Conservation (phyloP, 129 eudicot genomes). For the Arctium minus region DNA sequence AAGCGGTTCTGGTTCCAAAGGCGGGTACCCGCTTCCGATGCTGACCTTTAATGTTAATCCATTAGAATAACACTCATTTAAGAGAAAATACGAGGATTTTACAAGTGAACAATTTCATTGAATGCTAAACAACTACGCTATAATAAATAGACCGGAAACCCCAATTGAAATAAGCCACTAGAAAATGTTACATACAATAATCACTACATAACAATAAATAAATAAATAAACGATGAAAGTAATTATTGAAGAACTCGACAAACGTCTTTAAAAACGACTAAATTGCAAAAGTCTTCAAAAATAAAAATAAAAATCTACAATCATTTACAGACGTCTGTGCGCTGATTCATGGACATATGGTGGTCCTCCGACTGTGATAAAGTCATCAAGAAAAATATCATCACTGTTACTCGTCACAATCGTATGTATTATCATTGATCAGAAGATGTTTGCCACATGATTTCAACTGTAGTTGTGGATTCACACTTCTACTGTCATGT, state of each 20-base stretch:
- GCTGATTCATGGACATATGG: not conserved
- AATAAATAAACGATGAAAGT: no score
- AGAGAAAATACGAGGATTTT: no score
- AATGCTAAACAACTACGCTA: no score
- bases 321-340: not conserved
- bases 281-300: not conserved
- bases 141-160: no score
- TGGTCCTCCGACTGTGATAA: not conserved
- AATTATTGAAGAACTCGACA: not conserved
- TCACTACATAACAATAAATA: not conserved
- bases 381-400: not conserved
- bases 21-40: no score
- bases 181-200: not conserved
- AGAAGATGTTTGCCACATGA: not conserved
- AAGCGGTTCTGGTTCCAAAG: no score
- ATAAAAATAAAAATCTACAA: not conserved
- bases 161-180: no score
- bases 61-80: no score
- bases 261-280: not conserved
- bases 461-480: not conserved
- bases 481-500: not conserved
- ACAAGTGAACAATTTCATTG: no score
- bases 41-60: no score
- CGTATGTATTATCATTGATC: not conserved
- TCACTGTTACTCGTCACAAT: not conserved